phyloP scores from a whole-genome alignment of 1,139 yeast genomes.

The Hansenula anomala region DNA sequence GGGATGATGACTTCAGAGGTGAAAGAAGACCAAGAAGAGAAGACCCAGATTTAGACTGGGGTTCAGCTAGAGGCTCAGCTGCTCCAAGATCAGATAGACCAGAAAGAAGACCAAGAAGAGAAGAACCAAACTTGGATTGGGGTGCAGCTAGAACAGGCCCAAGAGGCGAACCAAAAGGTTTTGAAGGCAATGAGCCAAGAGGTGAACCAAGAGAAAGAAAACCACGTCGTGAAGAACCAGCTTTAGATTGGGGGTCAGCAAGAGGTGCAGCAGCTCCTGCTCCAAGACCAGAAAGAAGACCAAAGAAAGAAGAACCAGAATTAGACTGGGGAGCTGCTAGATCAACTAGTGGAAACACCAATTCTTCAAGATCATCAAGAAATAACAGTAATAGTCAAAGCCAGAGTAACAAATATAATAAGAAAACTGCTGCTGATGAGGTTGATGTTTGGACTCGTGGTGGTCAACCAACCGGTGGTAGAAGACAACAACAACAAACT shows the following conservation, averaged over 20 bases:
- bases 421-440: slow-evolving; percentile 37
- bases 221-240: slow-evolving; percentile 37
- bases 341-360: slow-evolving; percentile 16
- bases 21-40: slow-evolving; percentile 34
- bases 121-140: slow-evolving; percentile 51
- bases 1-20: slow-evolving; percentile 5
- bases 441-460: slow-evolving; percentile 44
- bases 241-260: slow-evolving; percentile 42
- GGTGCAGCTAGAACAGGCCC: slow-evolving; percentile 39
- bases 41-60: slow-evolving; percentile 48
- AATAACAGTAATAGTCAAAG: not conserved
- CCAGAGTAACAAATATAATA: slow-evolving; percentile 18
- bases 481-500: slow-evolving; percentile 17
- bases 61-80: slow-evolving; percentile 25
- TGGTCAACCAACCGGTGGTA: slow-evolving; percentile 25
- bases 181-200: slow-evolving; percentile 25
- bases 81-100: slow-evolving; percentile 26
- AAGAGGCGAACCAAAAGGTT: slow-evolving; percentile 30
- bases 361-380: slow-evolving; percentile 13
- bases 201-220: slow-evolving; percentile 30
- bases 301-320: slow-evolving; percentile 42
- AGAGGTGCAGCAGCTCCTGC: slow-evolving; percentile 1
- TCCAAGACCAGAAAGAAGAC: slow-evolving; percentile 12
- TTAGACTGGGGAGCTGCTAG: slow-evolving; percentile 40
- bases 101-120: slow-evolving; percentile 28